These are phyloP conservation scores for Aschersonia sp. DNA, from an alignment of 2,329 filamentous ascomycete genomes.

Conservation along the genomic window DNA sequence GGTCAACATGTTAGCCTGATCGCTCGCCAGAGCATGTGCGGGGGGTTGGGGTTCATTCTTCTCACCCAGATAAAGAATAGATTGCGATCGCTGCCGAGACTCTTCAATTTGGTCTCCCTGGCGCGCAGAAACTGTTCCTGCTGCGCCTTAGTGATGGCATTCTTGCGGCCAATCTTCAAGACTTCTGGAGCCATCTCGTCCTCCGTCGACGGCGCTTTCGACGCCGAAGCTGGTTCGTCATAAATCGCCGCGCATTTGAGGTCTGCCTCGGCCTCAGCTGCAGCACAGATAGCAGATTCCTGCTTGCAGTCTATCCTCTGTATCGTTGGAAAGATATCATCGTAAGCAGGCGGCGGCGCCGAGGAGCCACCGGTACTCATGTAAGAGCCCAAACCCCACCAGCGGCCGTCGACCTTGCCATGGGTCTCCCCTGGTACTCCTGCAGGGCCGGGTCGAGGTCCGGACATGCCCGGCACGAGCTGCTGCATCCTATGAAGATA, in stretches of 20 bases:
- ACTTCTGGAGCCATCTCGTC: constrained; percentile 26
- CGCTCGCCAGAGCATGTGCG: not conserved
- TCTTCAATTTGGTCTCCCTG: constrained; percentile 48
- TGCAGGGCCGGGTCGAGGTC: constrained; percentile 34
- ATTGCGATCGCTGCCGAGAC: constrained; percentile 47
- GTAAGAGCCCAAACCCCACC: constrained; percentile 54
- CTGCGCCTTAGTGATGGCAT: constrained; percentile 50
- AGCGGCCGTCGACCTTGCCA: constrained; percentile 37
- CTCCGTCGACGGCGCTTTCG: constrained; percentile 19
- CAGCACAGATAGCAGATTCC: constrained; percentile 40
- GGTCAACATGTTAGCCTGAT: not conserved
- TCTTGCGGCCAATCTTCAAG: constrained; percentile 47
- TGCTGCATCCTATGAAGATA: constrained; percentile 54
- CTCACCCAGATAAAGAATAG: constrained; percentile 57
- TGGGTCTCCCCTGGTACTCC: constrained; percentile 27
- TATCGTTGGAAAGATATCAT: constrained; percentile 57
- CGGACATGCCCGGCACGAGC: constrained; percentile 51
- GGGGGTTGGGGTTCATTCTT: constrained; percentile 1
- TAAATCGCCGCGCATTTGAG: constrained; percentile 39
- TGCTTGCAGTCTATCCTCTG: constrained; percentile 38
- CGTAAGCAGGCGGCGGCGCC: constrained; percentile 57
- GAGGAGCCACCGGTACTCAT: constrained; percentile 25
- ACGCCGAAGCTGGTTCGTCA: constrained; percentile 21
- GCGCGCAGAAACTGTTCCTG: constrained; percentile 47
- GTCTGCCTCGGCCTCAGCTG: constrained; percentile 44